phyloP scores from a whole-genome alignment of 441 rosid genomes.

The Arabidopsis lyrata region DNA sequence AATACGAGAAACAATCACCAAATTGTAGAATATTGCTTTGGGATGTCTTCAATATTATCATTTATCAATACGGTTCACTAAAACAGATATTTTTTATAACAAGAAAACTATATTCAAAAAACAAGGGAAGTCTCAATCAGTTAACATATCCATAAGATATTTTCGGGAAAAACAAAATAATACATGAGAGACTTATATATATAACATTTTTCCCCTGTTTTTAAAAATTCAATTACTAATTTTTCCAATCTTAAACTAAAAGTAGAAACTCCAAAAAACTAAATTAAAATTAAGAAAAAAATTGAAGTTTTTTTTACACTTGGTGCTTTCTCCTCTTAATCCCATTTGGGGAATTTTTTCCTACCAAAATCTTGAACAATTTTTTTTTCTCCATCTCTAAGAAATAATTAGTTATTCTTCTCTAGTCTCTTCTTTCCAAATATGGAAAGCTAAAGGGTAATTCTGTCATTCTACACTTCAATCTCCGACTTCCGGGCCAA shows the following conservation, averaged over 20 bases:
- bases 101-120: background rate
- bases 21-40: background rate
- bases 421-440: slow-evolving; percentile 5
- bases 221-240: background rate
- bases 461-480: background rate
- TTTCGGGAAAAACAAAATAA: background rate
- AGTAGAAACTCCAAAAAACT: background rate
- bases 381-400: background rate
- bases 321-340: slow-evolving; percentile 25
- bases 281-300: background rate
- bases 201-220: background rate
- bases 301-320: slow-evolving; percentile 31
- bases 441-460: slow-evolving; percentile 13
- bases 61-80: background rate
- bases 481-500: slow-evolving; percentile 54
- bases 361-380: slow-evolving; percentile 29
- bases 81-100: background rate
- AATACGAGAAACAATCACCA: slow-evolving; percentile 1
- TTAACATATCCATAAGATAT: slow-evolving; percentile 2
- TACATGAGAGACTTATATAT: slow-evolving; percentile 2
- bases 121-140: background rate
- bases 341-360: slow-evolving; percentile 5
- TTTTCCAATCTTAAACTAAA: slow-evolving; percentile 17
- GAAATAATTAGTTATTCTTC: background rate
- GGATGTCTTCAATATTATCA: too few species aligned